phyloP scores from a whole-genome alignment of 2,329 filamentous ascomycete species.

The Alternaria angustiovoidea region DNA sequence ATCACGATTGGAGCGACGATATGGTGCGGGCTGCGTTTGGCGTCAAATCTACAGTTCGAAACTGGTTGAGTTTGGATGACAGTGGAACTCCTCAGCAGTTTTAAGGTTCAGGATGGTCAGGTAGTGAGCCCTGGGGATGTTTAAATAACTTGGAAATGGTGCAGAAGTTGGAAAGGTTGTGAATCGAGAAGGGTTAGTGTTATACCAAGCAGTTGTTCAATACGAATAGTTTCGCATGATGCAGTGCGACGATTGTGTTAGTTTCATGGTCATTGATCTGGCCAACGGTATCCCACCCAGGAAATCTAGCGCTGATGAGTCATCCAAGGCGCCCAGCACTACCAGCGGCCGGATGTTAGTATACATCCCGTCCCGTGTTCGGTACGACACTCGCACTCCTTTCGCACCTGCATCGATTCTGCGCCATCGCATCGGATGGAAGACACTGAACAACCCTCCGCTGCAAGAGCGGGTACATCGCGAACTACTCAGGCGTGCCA shows the following conservation, averaged over 20 bases:
- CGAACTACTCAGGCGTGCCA: conserved; percentile 46
- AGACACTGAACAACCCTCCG: conserved; percentile 26
- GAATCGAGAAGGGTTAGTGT: neutral
- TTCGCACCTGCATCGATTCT: neutral
- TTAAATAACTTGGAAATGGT: neutral
- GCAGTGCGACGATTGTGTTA: neutral
- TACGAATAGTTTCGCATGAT: neutral
- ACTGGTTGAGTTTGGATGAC: neutral
- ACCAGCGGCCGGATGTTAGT: conserved; percentile 11
- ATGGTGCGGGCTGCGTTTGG: conserved; percentile 29
- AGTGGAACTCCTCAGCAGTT: neutral
- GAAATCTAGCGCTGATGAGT: too few relatives aligned
- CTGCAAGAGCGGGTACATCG: conserved; percentile 15
- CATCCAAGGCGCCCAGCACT: neutral
- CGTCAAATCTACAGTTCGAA: conserved; percentile 1
- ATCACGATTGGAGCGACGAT: conserved; percentile 46
- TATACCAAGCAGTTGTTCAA: neutral
- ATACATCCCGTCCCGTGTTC: conserved; percentile 18
- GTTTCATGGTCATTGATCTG: neutral
- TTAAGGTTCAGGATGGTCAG: neutral
- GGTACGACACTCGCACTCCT: neutral
- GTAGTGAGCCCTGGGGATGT: neutral
- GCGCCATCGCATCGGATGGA: conserved; percentile 32
- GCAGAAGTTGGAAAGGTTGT: fast-evolving
- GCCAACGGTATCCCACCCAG: neutral